These are phyloP conservation scores for Backusella macrospora DNA, from an alignment of 192 early-diverging fungal species.

Conservation along the genomic window DNA sequence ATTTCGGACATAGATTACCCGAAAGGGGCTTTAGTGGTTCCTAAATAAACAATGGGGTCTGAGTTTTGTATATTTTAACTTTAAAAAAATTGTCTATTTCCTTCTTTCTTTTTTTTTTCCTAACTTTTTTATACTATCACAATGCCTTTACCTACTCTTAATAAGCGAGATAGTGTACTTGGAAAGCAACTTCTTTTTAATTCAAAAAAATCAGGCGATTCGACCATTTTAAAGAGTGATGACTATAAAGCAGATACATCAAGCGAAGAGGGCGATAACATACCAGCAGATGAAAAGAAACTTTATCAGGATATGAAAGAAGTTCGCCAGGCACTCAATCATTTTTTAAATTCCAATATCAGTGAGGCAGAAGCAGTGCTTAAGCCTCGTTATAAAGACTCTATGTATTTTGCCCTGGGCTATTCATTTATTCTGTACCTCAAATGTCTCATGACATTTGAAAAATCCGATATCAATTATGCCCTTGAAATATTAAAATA, in stretches of 20 bases:
- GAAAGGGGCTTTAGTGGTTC: background rate
- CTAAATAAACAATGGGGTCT: background rate
- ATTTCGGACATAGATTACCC: background rate
- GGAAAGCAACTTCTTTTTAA: background rate
- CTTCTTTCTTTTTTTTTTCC: background rate
- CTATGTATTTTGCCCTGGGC: constrained; percentile 76
- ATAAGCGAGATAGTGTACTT: constrained; percentile 4
- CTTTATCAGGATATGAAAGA: constrained; percentile 38
- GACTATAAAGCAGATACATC: background rate
- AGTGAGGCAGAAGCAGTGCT: constrained; percentile 67
- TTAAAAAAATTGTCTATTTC: background rate
- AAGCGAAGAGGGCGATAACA: background rate
- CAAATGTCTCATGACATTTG: constrained; percentile 81
- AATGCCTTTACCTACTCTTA: constrained; percentile 5
- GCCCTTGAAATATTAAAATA: constrained; percentile 64
- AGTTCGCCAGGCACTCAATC: constrained; percentile 62
- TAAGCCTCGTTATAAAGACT: constrained; percentile 30
- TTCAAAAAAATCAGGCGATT: background rate
- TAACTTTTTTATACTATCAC: background rate
- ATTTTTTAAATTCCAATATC: constrained; percentile 80
- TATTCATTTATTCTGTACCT: constrained; percentile 70
- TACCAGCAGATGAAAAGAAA: background rate
- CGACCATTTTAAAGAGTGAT: background rate
- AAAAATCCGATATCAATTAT: constrained; percentile 62
- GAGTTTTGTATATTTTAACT: constrained; percentile 9